Conservation (phyloP, 2,329 filamentous ascomycete genomes). For the Talaromyces piceae region DNA sequence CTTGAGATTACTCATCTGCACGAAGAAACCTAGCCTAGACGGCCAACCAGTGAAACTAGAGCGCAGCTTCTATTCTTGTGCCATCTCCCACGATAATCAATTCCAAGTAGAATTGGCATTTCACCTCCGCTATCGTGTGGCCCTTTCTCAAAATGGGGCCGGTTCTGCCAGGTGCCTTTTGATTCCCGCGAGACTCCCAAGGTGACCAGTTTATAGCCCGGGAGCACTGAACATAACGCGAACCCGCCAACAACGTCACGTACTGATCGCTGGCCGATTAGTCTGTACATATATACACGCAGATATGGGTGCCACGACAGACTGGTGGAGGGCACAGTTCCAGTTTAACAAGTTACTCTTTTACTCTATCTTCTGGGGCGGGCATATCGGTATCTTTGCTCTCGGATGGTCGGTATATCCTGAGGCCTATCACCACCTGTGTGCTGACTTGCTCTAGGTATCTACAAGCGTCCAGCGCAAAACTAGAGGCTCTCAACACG, state of each 20-base stretch:
- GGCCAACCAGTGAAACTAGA: neutral
- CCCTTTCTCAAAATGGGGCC: neutral
- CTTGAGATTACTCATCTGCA: neutral
- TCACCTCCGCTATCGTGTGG: neutral
- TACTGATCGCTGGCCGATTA: slow-evolving; percentile 16
- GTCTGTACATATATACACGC: neutral
- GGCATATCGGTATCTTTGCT: slow-evolving; percentile 72
- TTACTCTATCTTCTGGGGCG: slow-evolving; percentile 70
- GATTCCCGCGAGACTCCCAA: neutral
- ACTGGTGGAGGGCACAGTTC: slow-evolving; percentile 49
- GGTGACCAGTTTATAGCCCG: too few species aligned
- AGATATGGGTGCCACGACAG: slow-evolving; percentile 29
- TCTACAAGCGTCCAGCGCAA: slow-evolving; percentile 62
- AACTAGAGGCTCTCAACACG: slow-evolving; percentile 69
- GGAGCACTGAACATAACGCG: too few species aligned
- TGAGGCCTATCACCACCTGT: neutral
- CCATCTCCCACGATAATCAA: too few species aligned
- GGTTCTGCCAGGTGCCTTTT: neutral
- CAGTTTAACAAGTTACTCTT: slow-evolving; percentile 66
- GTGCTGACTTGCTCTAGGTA: slow-evolving; percentile 49
- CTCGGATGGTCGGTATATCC: slow-evolving; percentile 65
- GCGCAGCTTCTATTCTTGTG: too few species aligned
- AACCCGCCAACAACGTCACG: too few species aligned
- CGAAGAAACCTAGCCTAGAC: neutral
- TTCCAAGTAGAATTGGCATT: too few species aligned